These are phyloP conservation scores for Melampsora larici-populina DNA, from an alignment of 1,284 basidiomycete species.

Conservation along the genomic window DNA sequence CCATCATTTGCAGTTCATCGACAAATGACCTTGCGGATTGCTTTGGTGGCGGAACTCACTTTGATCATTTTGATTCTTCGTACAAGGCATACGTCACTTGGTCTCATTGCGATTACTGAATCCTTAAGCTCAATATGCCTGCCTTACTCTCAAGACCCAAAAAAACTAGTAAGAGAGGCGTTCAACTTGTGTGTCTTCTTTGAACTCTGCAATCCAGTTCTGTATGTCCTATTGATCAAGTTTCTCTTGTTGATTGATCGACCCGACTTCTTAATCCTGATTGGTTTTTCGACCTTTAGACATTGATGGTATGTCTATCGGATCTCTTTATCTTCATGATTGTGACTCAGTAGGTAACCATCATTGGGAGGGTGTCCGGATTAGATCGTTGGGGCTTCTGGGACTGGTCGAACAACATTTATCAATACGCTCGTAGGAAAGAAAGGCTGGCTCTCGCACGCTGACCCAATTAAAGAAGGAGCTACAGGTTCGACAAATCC, in stretches of 20 bases:
- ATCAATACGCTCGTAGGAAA: conserved; percentile 78
- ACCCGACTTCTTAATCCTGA: too few relatives aligned
- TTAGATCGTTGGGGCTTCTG: conserved; percentile 68
- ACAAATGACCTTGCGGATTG: too few relatives aligned
- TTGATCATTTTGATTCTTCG: too few relatives aligned
- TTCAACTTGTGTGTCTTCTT: conserved; percentile 28
- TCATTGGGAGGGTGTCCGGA: background rate
- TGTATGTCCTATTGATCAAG: background rate
- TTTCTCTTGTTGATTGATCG: background rate
- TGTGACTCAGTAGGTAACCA: background rate
- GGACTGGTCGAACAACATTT: conserved; percentile 93
- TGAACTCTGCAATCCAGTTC: background rate
- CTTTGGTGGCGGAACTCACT: too few relatives aligned
- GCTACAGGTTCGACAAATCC: conserved; percentile 24
- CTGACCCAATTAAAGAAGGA: conserved; percentile 25
- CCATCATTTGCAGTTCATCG: too few relatives aligned
- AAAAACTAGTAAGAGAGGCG: conserved; percentile 39
- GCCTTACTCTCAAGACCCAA: conserved; percentile 17
- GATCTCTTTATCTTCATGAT: background rate
- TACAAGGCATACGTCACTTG: too few relatives aligned
- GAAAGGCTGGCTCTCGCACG: conserved; percentile 39
- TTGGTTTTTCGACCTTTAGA: conserved; percentile 6
- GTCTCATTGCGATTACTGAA: too few relatives aligned
- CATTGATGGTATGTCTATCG: conserved; percentile 38
- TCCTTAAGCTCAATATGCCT: too few relatives aligned